Conservation (phyloP, 805 yeast genomes). For the Wickerhamomyces bovis region DNA sequence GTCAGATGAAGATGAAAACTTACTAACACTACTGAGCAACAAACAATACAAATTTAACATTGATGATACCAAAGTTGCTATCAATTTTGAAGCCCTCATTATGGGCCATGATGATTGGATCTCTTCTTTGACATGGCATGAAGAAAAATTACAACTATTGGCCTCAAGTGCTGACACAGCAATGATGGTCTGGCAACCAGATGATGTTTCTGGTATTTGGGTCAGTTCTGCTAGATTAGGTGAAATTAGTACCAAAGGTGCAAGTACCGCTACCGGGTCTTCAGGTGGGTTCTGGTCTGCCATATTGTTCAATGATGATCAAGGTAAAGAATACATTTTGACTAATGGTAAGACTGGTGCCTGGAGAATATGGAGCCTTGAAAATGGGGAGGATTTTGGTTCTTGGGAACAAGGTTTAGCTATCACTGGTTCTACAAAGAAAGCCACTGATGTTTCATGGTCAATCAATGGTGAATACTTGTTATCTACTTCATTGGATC, state of each 20-base stretch:
- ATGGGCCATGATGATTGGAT: conserved; percentile 99
- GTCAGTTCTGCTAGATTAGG: conserved; percentile 75
- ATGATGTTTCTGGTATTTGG: conserved; percentile 84
- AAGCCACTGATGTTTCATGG: conserved; percentile 79
- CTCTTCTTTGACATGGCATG: conserved; percentile 75
- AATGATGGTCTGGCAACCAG: conserved; percentile 91
- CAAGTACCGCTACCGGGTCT: conserved; percentile 97
- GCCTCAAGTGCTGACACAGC: conserved; percentile 93
- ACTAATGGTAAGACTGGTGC: conserved; percentile 93
- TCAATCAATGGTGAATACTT: conserved; percentile 58
- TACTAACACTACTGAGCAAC: conserved; percentile 55
- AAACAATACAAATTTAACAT: conserved; percentile 60
- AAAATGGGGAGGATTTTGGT: conserved; percentile 23
- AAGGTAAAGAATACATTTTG: conserved; percentile 44
- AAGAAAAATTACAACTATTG: conserved; percentile 47
- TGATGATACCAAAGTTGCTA: conserved; percentile 38
- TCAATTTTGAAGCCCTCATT: conserved; percentile 84
- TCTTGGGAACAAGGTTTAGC: conserved; percentile 46
- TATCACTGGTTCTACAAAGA: conserved; percentile 69
- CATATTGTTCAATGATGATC: conserved; percentile 54
- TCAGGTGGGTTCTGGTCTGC: conserved; percentile 68
- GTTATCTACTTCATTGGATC: conserved; percentile 80
- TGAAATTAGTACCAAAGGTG: conserved; percentile 91
- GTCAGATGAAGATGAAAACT: conserved; percentile 46
- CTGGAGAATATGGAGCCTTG: conserved; percentile 65